Percentiles rank a stretch among this genome's conserved stretches.
Evolutionary conservation across 2,329 filamentous ascomycete species (phyloP).

Genomic region (Fusarium sterilihyphosum): DNA sequence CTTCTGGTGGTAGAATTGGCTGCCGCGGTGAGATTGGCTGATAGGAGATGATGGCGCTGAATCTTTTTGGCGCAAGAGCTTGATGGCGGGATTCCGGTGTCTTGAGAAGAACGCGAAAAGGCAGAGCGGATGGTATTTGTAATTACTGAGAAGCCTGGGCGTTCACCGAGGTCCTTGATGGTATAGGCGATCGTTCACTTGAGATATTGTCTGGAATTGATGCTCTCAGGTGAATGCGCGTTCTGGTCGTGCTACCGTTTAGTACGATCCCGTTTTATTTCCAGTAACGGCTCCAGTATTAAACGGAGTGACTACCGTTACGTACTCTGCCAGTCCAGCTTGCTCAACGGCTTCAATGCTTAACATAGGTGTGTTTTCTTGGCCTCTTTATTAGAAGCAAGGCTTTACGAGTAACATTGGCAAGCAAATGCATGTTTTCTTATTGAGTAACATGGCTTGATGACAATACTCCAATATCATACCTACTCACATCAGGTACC

Average conservation of each 20-base stretch:
- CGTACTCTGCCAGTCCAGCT: not conserved
- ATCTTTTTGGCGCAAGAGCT: slow-evolving; percentile 15
- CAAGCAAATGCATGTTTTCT: not conserved
- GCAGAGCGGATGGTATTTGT: not conserved
- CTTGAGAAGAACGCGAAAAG: not conserved
- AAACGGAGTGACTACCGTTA: slow-evolving; percentile 7
- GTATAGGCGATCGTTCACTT: slow-evolving; percentile 8
- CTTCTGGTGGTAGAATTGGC: slow-evolving; percentile 7
- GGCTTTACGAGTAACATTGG: not conserved
- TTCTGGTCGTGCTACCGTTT: slow-evolving; percentile 28
- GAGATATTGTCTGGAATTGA: slow-evolving; percentile 31
- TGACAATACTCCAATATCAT: not conserved
- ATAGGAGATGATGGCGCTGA: slow-evolving; percentile 23
- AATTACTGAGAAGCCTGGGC: not conserved
- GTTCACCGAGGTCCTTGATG: not conserved
- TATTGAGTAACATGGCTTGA: not conserved
- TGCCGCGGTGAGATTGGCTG: slow-evolving; percentile 31
- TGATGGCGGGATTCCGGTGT: not conserved
- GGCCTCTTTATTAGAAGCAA: not conserved
- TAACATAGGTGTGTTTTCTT: not conserved
- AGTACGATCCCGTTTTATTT: slow-evolving; percentile 5
- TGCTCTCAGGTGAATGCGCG: slow-evolving; percentile 30
- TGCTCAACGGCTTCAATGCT: not conserved
- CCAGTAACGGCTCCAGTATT: slow-evolving; percentile 7
- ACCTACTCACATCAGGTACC: not conserved